Conservation (phyloP, 1,284 basidiomycete genomes). For the Xerocomus tenax region DNA sequence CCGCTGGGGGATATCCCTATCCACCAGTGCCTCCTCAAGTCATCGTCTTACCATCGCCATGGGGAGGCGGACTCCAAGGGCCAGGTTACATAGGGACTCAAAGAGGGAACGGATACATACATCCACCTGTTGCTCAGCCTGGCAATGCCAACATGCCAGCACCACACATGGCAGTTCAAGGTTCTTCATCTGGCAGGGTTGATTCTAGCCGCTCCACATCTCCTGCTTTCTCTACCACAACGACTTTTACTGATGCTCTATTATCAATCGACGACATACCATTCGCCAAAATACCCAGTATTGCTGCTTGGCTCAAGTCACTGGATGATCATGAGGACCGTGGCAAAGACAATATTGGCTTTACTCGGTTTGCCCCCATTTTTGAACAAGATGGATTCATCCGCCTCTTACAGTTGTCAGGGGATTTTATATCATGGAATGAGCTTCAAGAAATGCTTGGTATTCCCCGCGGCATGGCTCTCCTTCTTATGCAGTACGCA, state of each 20-base stretch:
- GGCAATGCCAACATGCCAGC: not conserved
- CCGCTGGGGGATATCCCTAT: not conserved
- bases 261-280: not conserved
- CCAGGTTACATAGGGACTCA: not conserved
- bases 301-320: not conserved
- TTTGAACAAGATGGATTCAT: not conserved
- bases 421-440: not conserved
- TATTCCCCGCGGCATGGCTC: not conserved
- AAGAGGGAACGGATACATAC: no score
- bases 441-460: not conserved
- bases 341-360: not conserved
- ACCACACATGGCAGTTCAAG: not conserved
- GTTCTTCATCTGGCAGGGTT: no score
- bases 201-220: not conserved
- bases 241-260: not conserved
- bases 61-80: not conserved
- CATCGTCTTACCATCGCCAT: not conserved
- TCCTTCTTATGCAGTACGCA: not conserved
- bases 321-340: not conserved
- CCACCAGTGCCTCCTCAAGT: not conserved
- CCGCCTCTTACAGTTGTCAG: not conserved
- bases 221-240: not conserved
- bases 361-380: not conserved
- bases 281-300: not conserved
- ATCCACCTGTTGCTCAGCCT: not conserved